Percentiles rank a stretch among this genome's conserved stretches.
Evolutionary conservation across 2,329 filamentous ascomycete species (phyloP).

Genomic region (Pestalotiopsis sp.): DNA sequence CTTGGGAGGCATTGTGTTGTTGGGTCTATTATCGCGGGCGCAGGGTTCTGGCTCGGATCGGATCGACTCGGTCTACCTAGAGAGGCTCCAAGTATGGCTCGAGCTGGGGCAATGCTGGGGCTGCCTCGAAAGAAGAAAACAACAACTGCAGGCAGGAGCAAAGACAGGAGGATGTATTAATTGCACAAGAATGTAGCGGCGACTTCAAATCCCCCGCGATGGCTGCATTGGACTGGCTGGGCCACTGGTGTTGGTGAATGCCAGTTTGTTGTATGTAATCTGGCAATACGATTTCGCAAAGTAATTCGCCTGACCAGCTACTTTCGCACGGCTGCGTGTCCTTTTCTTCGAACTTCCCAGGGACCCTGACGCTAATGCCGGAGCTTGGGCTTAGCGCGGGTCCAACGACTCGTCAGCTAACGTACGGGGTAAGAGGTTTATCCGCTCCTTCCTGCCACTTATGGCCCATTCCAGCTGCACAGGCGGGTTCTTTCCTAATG

Average conservation of each 20-base stretch:
- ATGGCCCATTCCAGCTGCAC: background rate
- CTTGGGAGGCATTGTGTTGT: conserved; percentile 74
- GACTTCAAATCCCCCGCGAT: conserved; percentile 8
- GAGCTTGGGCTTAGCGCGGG: conserved; percentile 9
- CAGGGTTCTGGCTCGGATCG: background rate
- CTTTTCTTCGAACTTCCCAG: conserved; percentile 5
- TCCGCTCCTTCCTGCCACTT: background rate
- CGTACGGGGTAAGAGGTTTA: background rate
- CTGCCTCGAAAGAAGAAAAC: background rate
- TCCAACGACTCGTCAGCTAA: conserved; percentile 3
- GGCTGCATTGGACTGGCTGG: conserved; percentile 12
- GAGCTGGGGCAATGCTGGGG: conserved; percentile 8
- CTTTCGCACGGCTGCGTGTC: conserved; percentile 7
- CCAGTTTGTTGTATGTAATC: background rate
- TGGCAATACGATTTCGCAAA: conserved; percentile 1
- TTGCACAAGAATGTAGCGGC: background rate
- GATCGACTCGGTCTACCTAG: background rate
- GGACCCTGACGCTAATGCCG: conserved; percentile 13
- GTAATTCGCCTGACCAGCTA: background rate
- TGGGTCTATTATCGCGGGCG: conserved; percentile 9
- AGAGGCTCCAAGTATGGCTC: background rate
- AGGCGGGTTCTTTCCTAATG: background rate
- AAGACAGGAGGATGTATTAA: background rate
- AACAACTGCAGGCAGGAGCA: conserved; percentile 1
- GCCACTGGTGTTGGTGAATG: background rate